Evolutionary conservation across 139 green algal species (phyloP).

Genomic region (Tetratostichococcus sp.): DNA sequence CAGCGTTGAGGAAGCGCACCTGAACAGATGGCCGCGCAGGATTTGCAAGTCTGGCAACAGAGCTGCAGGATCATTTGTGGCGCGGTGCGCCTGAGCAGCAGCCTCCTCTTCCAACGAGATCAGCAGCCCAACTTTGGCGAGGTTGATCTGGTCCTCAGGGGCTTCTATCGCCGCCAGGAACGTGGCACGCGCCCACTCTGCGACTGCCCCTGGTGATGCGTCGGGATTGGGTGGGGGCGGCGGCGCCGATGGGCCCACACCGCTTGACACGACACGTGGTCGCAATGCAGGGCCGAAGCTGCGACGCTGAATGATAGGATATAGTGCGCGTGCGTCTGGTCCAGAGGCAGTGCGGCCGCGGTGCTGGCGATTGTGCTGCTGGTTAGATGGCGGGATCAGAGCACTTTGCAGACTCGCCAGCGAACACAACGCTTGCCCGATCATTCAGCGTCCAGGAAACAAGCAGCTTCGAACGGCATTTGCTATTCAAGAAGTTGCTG

Average conservation of each 20-base stretch:
- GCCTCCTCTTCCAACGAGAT: constrained; percentile 65
- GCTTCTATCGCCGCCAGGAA: constrained; percentile 13
- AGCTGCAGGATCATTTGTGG: background rate
- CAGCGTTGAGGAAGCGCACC: no score
- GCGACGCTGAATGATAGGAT: no score
- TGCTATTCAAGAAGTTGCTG: no score
- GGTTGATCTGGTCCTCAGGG: constrained; percentile 15
- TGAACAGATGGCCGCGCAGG: background rate
- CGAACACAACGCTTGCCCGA: no score
- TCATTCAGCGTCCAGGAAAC: no score
- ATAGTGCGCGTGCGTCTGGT: no score
- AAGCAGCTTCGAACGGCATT: no score
- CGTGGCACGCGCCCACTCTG: background rate
- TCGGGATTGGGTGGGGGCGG: constrained; percentile 11
- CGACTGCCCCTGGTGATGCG: constrained; percentile 1
- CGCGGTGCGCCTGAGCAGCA: constrained; percentile 1
- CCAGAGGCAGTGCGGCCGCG: no score
- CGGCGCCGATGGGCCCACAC: background rate
- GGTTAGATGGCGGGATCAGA: no score
- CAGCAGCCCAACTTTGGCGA: constrained; percentile 39
- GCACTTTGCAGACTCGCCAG: no score
- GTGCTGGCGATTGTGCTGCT: no score
- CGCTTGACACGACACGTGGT: background rate
- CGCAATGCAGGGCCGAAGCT: no score
- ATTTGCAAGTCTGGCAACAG: background rate